A percentile compares a stretch with the other conserved stretches of the same genome.
Conservation (phyloP, 345 rosid species). For the Kandelia obovata region DNA sequence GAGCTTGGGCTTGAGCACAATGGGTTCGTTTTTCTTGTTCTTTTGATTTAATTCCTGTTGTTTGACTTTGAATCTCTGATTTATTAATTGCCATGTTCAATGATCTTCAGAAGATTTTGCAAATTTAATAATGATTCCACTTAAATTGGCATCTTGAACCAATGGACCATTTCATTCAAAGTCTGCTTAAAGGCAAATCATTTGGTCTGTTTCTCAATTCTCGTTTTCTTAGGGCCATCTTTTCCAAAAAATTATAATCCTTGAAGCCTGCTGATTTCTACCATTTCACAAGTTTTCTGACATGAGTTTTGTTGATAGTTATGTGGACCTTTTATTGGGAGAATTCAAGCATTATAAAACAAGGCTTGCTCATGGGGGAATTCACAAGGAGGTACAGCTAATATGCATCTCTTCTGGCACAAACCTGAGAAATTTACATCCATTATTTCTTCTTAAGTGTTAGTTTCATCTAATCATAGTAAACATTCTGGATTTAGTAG, state of each 20-base stretch:
- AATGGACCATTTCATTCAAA: no score
- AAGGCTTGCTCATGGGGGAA: constrained; percentile 89
- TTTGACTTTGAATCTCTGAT: neutral
- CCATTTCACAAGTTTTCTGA: constrained; percentile 3
- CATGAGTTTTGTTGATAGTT: constrained; percentile 41
- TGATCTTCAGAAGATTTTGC: no score
- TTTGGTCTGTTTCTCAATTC: neutral
- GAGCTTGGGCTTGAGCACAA: constrained; percentile 98
- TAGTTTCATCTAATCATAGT: neutral
- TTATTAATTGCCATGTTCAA: neutral
- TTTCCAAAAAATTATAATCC: neutral
- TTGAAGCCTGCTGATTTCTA: neutral
- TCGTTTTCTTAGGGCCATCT: neutral
- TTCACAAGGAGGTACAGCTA: constrained; percentile 69
- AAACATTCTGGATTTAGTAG: no score
- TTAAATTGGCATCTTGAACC: no score
- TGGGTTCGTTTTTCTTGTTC: constrained; percentile 60
- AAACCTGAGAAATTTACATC: constrained; percentile 1
- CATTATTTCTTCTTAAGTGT: neutral
- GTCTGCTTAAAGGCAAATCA: no score
- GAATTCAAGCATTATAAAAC: constrained; percentile 93
- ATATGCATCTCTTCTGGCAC: neutral
- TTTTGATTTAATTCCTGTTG: neutral
- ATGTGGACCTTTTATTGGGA: constrained; percentile 92
- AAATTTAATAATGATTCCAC: no score